Base-by-base conservation (phyloP, 495 filamentous ascomycete species). In the Aspergillus heteromorphus region DNA sequence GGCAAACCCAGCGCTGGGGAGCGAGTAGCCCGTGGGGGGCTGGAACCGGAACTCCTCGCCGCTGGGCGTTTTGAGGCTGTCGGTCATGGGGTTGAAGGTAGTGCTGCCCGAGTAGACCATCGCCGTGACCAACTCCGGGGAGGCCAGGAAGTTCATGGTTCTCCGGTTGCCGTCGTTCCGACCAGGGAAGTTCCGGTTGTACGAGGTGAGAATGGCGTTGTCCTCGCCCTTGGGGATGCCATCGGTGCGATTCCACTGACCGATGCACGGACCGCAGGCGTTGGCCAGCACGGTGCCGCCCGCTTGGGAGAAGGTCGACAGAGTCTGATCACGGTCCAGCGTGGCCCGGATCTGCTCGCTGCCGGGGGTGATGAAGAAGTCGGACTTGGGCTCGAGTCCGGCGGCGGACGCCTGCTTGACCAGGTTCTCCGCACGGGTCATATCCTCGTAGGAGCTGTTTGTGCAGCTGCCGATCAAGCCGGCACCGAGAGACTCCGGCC, bases 81-180 rank as follows among this genome's bases (percentile, higher is more conserved):
- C 93, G 18, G 88, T 96, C 61, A 96, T 82, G 7, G 93, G 93
- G 74, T 98, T 97, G 78, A 98, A 98, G 54, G 89, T 93, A 20
- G 92, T 97, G 56, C 79, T 82, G 49, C 93, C 93, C 20, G 92
- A 86, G 69, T 95, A 97, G 29, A 87, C 81, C 84, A 98, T 91
- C 7, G 93, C 92, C 1, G 93, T 98, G 56, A 98, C 95, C 31
- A 98, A 81, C 68, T 98, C 93, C 3, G 93, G 93, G 1, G 89
- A 93, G 11, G 93, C 92, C 34, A 98, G 82, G 78, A 98, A 98
- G 79, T 97, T 97, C 92, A 97, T 96, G 29, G 93, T 98, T 18
- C 84, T 81, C 10, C 87, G 85, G 76, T 97, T 97, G 57, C 93
- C 93, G 64, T 98, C 93, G 67, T 98, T 98, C 50, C 93, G 88